These are phyloP conservation scores for Cyclotella baltica DNA, from an alignment of 108 stramenopile species.

Conservation along the genomic window DNA sequence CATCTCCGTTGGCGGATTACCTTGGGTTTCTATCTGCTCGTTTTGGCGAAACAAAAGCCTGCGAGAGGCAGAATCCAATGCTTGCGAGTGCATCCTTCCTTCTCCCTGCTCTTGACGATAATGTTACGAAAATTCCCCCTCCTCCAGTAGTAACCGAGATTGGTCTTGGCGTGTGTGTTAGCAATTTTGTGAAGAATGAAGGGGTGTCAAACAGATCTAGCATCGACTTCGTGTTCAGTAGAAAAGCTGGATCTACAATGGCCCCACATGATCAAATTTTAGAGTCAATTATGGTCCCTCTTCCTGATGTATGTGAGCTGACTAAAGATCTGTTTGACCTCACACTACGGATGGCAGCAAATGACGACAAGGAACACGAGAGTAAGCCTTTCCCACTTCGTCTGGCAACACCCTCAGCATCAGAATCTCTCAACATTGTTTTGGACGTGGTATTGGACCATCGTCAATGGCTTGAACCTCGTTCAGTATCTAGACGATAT, in stretches of 20 bases:
- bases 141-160: slow-evolving; percentile 49
- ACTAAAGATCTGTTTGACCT: slow-evolving; percentile 50
- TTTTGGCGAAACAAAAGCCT: neutral
- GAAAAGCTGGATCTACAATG: neutral
- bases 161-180: slow-evolving; percentile 41
- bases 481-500: slow-evolving; percentile 28
- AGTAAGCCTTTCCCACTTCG: slow-evolving; percentile 35
- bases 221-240: slow-evolving; percentile 1
- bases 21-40: slow-evolving; percentile 44
- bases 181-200: slow-evolving; percentile 34
- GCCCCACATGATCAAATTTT: neutral
- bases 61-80: slow-evolving; percentile 7
- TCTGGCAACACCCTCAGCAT: slow-evolving; percentile 35
- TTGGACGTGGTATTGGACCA: slow-evolving; percentile 41
- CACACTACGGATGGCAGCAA: slow-evolving; percentile 41
- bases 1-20: slow-evolving; percentile 44
- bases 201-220: neutral
- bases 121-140: slow-evolving; percentile 20
- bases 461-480: slow-evolving; percentile 45
- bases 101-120: slow-evolving; percentile 22
- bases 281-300: slow-evolving; percentile 29
- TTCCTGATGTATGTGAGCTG: slow-evolving; percentile 43
- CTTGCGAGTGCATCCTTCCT: slow-evolving; percentile 37
- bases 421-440: slow-evolving; percentile 40
- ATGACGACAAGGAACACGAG: slow-evolving; percentile 40